A percentile compares a stretch with the other conserved stretches of the same genome.
Evolutionary conservation across 2,329 filamentous ascomycete species (phyloP).

Genomic region (Scedosporium aurantiacum): DNA sequence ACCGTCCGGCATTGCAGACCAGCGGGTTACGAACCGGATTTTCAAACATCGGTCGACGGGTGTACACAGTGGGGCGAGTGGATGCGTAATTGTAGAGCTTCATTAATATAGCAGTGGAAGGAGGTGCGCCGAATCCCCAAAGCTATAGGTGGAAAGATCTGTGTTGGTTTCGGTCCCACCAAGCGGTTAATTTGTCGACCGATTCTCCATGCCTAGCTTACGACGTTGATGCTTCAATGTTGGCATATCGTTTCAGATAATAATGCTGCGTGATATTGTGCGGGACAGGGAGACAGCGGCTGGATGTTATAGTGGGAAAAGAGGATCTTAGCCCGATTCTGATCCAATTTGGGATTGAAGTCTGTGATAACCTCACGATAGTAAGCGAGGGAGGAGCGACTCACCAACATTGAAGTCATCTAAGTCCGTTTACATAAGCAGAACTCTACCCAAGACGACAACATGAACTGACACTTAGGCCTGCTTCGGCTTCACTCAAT

Average conservation of each 20-base stretch:
- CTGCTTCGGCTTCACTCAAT: too few species aligned
- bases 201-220: neutral
- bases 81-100: neutral
- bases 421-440: too few species aligned
- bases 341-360: too few species aligned
- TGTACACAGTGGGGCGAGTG: neutral
- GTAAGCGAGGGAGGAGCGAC: too few species aligned
- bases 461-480: too few species aligned
- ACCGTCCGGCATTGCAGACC: neutral
- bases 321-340: too few species aligned
- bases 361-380: too few species aligned
- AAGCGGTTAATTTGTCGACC: neutral
- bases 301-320: too few species aligned
- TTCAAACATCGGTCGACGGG: neutral
- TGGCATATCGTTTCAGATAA: neutral
- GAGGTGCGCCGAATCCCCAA: neutral
- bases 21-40: neutral
- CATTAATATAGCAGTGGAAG: neutral
- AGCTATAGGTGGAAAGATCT: neutral
- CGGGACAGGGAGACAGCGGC: neutral
- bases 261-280: neutral
- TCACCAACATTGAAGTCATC: too few species aligned
- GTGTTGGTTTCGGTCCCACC: neutral
- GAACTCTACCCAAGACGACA: too few species aligned
- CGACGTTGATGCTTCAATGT: neutral